Base-by-base conservation (phyloP, 805 yeast species). In the Candida loeiensis region DNA sequence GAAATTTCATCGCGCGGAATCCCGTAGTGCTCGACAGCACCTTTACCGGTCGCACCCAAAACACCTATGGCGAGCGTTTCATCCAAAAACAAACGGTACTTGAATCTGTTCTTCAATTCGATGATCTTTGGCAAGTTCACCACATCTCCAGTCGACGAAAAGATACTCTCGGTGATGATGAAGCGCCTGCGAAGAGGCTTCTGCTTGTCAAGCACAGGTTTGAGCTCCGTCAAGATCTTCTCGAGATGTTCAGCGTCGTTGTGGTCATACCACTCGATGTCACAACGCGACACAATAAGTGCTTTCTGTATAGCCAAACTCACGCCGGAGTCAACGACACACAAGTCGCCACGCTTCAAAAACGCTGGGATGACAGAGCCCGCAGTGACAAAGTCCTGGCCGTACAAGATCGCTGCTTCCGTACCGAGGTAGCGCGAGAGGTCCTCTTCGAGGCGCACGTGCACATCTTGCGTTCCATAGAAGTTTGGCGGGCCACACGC, bases 401-500 rank as follows among this genome's bases (percentile, higher is more conserved):
- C 95, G 58, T 93, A 93, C 32, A 91, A 66, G 40, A 93, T 86
- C 35, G 88, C 80, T 41, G 75, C 74, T 48, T 86, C 95, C 2
- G 87, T 76, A 18, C 84, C 88, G 48, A 91, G 77, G 55, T 80
- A 91, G 22, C 69, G 59, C 9, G 96, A 80, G 44, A 93, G 63
- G 46, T 80, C 84, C 51, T 79, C 79, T 59, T 89, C 95, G 41
- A 86, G 71, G 51, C 82, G 74, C 40, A 80, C 81, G 57, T 93
- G 99, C 32, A 82, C 88, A 57, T 89, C 96, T 63, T 89, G 96
- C 45, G 89, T 85, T 45, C 99, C 99, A 61, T 90, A 93, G 55
- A 93, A 93, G 41, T 95, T 95, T 31, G 97, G 95, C 4, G 99
- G 98, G 29, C 98, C 96, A 70, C 99, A 93, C 1, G 97, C 91